phyloP scores from a whole-genome alignment of 2,329 filamentous ascomycete species.

The Fonsecaea nubica region DNA sequence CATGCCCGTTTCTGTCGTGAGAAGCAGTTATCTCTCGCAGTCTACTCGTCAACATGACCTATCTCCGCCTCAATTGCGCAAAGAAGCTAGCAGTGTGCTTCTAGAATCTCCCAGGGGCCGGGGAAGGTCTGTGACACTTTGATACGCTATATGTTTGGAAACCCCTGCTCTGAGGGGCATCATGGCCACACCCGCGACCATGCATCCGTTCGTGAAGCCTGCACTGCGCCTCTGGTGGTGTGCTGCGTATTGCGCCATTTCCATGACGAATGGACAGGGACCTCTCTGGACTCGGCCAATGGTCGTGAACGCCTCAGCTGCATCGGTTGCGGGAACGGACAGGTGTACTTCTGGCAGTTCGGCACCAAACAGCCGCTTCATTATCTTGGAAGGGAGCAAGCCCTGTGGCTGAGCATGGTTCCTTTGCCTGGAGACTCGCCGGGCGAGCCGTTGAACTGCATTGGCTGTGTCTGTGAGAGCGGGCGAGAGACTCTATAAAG shows the following conservation, averaged over 20 bases:
- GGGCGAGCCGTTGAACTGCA: not conserved
- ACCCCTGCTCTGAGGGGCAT: not conserved
- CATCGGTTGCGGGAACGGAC: not conserved
- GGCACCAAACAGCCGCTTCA: not conserved
- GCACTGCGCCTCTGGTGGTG: not conserved
- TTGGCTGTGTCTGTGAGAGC: not conserved
- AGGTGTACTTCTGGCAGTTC: not conserved
- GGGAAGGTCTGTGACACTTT: not conserved
- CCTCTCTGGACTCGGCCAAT: not conserved
- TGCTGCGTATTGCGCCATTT: not conserved
- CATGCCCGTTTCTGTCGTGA: not conserved
- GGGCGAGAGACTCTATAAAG: not conserved
- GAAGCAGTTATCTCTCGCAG: not conserved
- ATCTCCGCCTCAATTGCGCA: not conserved
- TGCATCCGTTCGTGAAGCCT: not conserved
- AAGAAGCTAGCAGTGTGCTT: not conserved
- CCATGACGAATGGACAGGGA: not conserved
- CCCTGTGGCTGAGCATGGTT: not conserved
- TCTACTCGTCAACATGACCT: not conserved
- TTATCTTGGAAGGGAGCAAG: not conserved
- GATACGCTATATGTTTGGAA: constrained; percentile 1
- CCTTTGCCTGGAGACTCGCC: not conserved
- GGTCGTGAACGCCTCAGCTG: not conserved
- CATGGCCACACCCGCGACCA: not conserved
- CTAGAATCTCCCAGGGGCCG: not conserved